Conservation (phyloP, 2,329 filamentous ascomycete genomes). For the Talaromyces sp. region DNA sequence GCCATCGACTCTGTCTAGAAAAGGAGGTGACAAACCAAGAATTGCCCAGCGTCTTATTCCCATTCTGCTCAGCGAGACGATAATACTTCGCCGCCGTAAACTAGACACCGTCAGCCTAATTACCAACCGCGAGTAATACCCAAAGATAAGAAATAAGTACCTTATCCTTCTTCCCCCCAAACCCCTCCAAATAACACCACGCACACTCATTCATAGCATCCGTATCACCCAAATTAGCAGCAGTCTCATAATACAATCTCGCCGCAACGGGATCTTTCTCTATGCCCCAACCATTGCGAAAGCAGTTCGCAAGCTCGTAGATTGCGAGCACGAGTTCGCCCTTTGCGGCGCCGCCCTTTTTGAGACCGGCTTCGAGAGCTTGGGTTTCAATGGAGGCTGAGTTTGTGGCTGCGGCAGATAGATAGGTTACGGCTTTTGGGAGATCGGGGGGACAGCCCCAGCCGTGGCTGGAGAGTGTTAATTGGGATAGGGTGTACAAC, state of each 20-base stretch:
- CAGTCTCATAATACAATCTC: constrained; percentile 90
- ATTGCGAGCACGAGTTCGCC: constrained; percentile 95
- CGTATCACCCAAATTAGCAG: constrained; percentile 90
- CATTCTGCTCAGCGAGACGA: constrained; percentile 81
- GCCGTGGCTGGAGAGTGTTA: constrained; percentile 62
- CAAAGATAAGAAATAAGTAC: constrained; percentile 46
- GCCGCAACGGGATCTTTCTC: constrained; percentile 81
- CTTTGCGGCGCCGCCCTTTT: constrained; percentile 90
- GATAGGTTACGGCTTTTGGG: constrained; percentile 71
- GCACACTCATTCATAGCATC: constrained; percentile 97
- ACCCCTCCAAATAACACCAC: constrained; percentile 96
- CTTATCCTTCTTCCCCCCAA: constrained; percentile 97
- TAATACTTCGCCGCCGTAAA: constrained; percentile 77
- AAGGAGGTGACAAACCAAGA: constrained; percentile 68
- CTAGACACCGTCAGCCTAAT: constrained; percentile 20
- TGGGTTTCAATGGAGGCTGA: constrained; percentile 81
- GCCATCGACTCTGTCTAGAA: neutral
- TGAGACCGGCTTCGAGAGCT: constrained; percentile 80
- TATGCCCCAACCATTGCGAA: constrained; percentile 92
- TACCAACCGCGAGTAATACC: neutral
- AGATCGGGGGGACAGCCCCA: constrained; percentile 81
- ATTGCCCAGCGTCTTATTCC: constrained; percentile 87
- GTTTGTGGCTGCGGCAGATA: constrained; percentile 85
- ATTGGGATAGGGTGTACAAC: constrained; percentile 11
- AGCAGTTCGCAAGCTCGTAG: constrained; percentile 74